A percentile compares a stretch with the other conserved stretches of the same genome.
Evolutionary conservation across 2,329 filamentous ascomycete species (phyloP).

Genomic region (Botrytis medusae): DNA sequence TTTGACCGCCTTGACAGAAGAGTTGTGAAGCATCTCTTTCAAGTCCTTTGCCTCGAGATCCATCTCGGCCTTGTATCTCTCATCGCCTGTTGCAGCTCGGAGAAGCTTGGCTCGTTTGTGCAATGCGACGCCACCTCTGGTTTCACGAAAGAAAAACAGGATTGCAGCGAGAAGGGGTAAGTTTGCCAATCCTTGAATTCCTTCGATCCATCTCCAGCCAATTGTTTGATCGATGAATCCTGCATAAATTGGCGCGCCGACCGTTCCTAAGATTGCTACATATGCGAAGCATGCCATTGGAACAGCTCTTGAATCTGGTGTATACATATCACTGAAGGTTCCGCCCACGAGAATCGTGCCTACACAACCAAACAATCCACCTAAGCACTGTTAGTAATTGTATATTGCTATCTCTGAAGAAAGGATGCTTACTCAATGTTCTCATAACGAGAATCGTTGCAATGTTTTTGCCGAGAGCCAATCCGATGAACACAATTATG

Average conservation of each 20-base stretch:
- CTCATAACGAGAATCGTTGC: conserved; percentile 70
- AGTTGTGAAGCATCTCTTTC: conserved; percentile 67
- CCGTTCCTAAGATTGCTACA: conserved; percentile 68
- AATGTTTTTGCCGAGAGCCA: conserved; percentile 71
- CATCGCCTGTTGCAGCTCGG: conserved; percentile 60
- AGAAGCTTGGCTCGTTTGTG: conserved; percentile 70
- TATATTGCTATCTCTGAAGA: conserved; percentile 37
- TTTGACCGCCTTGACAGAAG: conserved; percentile 72
- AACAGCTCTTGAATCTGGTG: conserved; percentile 72
- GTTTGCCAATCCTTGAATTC: conserved; percentile 73
- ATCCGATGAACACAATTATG: conserved; percentile 50
- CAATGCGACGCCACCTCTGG: conserved; percentile 74
- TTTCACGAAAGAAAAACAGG: conserved; percentile 74
- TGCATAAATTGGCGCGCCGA: conserved; percentile 66
- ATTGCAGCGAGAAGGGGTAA: conserved; percentile 63
- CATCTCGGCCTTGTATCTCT: conserved; percentile 51
- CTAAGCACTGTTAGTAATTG: neutral
- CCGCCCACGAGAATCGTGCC: conserved; percentile 79
- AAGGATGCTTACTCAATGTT: conserved; percentile 45
- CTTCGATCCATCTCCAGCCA: conserved; percentile 84
- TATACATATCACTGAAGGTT: conserved; percentile 82
- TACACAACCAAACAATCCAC: conserved; percentile 67
- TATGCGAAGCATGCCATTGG: conserved; percentile 87
- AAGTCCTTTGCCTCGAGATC: conserved; percentile 55
- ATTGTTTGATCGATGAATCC: conserved; percentile 59